phyloP scores from a whole-genome alignment of 768 basidiomycete genomes.

The Suillus decipiens region DNA sequence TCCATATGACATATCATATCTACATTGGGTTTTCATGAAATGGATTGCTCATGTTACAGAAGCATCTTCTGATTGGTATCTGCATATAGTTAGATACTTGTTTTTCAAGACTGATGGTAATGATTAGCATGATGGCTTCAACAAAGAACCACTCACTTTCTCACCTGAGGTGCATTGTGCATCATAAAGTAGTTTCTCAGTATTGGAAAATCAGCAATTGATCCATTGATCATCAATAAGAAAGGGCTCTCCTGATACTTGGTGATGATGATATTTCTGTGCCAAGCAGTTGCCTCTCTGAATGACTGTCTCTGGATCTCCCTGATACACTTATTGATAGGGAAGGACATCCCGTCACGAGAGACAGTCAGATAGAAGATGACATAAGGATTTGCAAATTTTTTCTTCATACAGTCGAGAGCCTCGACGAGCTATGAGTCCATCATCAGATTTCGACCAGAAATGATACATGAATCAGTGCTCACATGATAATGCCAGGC shows the following conservation, averaged over 20 bases:
- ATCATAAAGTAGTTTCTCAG: constrained; percentile 78
- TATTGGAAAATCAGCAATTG: constrained; percentile 85
- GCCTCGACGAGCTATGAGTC: constrained; percentile 62
- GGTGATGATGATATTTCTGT: constrained; percentile 76
- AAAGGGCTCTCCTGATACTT: constrained; percentile 58
- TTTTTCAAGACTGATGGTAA: constrained; percentile 3
- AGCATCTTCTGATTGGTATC: background rate
- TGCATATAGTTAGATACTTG: background rate
- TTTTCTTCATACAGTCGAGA: constrained; percentile 78
- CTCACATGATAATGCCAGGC: constrained; percentile 76
- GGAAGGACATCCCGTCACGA: constrained; percentile 81
- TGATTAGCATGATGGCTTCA: constrained; percentile 6
- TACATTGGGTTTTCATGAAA: background rate
- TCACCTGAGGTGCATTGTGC: constrained; percentile 53
- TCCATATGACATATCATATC: background rate
- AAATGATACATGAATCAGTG: constrained; percentile 15
- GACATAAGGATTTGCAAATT: constrained; percentile 78
- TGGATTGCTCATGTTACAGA: background rate
- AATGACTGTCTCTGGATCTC: constrained; percentile 70
- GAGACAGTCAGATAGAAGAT: constrained; percentile 77
- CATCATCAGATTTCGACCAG: constrained; percentile 18
- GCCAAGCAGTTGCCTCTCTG: constrained; percentile 69
- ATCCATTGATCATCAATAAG: constrained; percentile 62
- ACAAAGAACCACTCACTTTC: constrained; percentile 28
- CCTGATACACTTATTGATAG: constrained; percentile 71